Base-by-base conservation (phyloP, 345 rosid species). In the Dimocarpus longan region DNA sequence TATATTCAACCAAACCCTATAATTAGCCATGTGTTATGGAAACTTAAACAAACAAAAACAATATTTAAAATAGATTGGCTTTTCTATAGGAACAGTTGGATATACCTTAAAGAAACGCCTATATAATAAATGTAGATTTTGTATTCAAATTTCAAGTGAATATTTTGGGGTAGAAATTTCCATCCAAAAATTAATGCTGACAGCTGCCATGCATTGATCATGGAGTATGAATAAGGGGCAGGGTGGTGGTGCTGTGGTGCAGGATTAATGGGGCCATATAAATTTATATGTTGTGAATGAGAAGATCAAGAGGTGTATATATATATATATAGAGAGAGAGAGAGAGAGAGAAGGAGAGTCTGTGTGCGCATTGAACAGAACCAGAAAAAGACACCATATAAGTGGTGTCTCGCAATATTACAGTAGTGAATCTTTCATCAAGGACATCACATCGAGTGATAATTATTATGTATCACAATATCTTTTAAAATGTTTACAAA, bases 51-150 rank as follows among this genome's bases (percentile, higher is more conserved):
- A 22, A 69, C 10, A 16, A 15, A 22, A 57, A 15, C 1, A 59
- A 54, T 13, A 19, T 26, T 12, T 48, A 5, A 26, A 64, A 28
- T 5, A 13, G 10, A 6, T 28, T 10, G 32, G 69, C 10, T 26
- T 66, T 64, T 70, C 15, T n/a, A 48, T 40, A 54, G 42, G 56
- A 66, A 21, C 42, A 50, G 69, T 39, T 60, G 39, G 44, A 10
- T 1, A 54, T 59, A 15, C 72, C 78, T 67, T 22, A 40, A 82
- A 76, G 78, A 13, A 48, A 71, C 80, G 67, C 70, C 70, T 46
- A 28, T 3, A 24, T 26, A 22, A 66, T 75, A 5, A 52, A 50
- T 21, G 21, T 10, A 42, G 1, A 39, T 22, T n/a, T n/a, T 32
- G 66, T 21, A 7, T 60, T n/a, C 66, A 60, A 8, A n/a, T 60